Conservation (phyloP, 2,329 filamentous ascomycete species). For the Cercospora sesami region DNA sequence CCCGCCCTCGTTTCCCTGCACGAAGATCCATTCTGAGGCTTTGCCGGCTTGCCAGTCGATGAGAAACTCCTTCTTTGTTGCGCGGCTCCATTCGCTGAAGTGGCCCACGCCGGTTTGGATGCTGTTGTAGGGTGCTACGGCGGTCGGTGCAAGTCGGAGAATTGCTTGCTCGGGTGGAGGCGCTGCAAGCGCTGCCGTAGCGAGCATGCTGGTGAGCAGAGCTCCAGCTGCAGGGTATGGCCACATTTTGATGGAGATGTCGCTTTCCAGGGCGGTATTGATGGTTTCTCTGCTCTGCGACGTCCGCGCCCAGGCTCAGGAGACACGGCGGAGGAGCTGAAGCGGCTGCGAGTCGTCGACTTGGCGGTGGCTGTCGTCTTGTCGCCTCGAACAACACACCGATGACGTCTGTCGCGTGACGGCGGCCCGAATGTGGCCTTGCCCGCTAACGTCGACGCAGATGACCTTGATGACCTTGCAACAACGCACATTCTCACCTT, state of each 20-base stretch:
- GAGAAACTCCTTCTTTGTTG: constrained; percentile 49
- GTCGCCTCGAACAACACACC: not conserved
- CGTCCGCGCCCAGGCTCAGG: not conserved
- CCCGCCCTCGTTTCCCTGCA: constrained; percentile 51
- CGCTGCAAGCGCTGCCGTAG: constrained; percentile 10
- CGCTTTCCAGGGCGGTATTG: not conserved
- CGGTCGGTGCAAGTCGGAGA: constrained; percentile 13
- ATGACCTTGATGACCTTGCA: not conserved
- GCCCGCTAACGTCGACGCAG: not conserved
- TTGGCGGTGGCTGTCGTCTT: constrained; percentile 1
- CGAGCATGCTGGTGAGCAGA: constrained; percentile 10
- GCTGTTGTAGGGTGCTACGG: constrained; percentile 18
- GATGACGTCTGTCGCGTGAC: constrained; percentile 1
- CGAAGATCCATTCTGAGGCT: constrained; percentile 48
- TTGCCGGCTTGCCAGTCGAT: constrained; percentile 50
- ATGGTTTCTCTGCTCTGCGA: not conserved
- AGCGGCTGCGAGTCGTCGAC: not conserved
- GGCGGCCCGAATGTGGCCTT: not conserved
- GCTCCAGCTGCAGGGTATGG: not conserved
- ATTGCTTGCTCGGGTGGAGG: constrained; percentile 15
- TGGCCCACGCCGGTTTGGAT: constrained; percentile 51
- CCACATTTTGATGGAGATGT: constrained; percentile 5
- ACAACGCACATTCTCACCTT: not conserved
- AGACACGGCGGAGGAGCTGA: not conserved
- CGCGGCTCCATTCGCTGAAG: constrained; percentile 52